Evolutionary conservation across 495 filamentous ascomycete species (phyloP).

Genomic region (Penicillium canariense): DNA sequence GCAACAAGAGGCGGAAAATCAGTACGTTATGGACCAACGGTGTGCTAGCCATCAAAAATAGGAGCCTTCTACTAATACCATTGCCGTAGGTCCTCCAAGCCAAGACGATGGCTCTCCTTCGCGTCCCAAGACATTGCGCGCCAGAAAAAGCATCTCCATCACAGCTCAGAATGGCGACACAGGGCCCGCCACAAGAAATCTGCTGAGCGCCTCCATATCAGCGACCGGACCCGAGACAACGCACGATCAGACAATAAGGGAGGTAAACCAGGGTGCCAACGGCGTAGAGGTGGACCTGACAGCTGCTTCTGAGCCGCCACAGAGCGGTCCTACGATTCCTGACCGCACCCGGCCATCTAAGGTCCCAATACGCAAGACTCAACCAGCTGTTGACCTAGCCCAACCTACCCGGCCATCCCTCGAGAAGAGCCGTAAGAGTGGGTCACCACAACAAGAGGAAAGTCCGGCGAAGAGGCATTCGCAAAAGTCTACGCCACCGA

Average conservation of each 20-base stretch:
- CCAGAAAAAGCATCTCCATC: neutral
- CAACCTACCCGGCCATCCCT: neutral
- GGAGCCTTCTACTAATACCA: neutral
- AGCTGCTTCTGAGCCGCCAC: neutral
- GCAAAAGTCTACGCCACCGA: conserved; percentile 1
- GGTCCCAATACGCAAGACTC: conserved; percentile 6
- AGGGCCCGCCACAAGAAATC: neutral
- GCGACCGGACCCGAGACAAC: neutral
- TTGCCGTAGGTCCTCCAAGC: neutral
- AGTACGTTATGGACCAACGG: conserved; percentile 14
- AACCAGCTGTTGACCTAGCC: neutral
- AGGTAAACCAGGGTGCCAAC: neutral
- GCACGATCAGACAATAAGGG: neutral
- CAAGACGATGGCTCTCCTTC: conserved; percentile 1
- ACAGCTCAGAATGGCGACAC: conserved; percentile 10
- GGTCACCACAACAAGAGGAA: conserved; percentile 13
- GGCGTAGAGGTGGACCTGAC: neutral
- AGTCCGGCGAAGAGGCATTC: neutral
- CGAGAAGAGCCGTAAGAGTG: conserved; percentile 17
- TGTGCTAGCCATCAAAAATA: neutral
- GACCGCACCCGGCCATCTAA: conserved; percentile 6
- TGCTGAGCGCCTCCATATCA: neutral
- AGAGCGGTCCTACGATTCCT: neutral
- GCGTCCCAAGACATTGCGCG: neutral
- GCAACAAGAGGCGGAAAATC: conserved; percentile 24